Evolutionary conservation across 176 grass and related monocot genomes (phyloP).

Genomic region (Cenchrus fungigraminus): DNA sequence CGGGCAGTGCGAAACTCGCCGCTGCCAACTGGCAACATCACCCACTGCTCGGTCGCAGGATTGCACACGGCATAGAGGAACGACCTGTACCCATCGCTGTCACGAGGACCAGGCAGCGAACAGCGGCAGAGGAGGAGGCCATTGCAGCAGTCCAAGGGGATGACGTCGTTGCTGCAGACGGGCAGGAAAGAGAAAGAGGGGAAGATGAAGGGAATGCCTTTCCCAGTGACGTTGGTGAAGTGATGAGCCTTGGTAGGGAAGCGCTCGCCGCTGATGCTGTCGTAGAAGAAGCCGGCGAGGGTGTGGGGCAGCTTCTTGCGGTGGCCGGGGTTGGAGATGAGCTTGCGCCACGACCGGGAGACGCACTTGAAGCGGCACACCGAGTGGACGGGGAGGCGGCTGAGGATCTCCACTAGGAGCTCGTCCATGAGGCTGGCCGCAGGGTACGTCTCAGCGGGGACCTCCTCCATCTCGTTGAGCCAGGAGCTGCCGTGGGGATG

Average conservation of each 20-base stretch:
- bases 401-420: neutral
- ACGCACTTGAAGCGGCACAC: constrained; percentile 13
- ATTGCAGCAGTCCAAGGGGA: too few species aligned
- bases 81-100: too few species aligned
- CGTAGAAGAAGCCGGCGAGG: neutral
- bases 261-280: neutral
- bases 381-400: neutral
- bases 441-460: neutral
- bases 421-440: neutral
- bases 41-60: too few species aligned
- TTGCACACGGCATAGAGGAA: too few species aligned
- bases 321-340: neutral
- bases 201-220: too few species aligned
- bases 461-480: neutral
- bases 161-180: too few species aligned
- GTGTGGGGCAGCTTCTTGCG: neutral
- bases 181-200: too few species aligned
- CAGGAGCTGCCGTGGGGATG: neutral
- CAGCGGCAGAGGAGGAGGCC: too few species aligned
- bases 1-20: too few species aligned
- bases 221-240: too few species aligned
- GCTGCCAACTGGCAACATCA: too few species aligned
- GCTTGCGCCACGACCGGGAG: neutral
- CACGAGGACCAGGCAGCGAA: too few species aligned
- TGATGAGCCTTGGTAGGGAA: neutral